Percentiles rank a stretch among this genome's conserved stretches.
Conservation (phyloP, 2,329 filamentous ascomycete species). For the Penicillium glabrum region DNA sequence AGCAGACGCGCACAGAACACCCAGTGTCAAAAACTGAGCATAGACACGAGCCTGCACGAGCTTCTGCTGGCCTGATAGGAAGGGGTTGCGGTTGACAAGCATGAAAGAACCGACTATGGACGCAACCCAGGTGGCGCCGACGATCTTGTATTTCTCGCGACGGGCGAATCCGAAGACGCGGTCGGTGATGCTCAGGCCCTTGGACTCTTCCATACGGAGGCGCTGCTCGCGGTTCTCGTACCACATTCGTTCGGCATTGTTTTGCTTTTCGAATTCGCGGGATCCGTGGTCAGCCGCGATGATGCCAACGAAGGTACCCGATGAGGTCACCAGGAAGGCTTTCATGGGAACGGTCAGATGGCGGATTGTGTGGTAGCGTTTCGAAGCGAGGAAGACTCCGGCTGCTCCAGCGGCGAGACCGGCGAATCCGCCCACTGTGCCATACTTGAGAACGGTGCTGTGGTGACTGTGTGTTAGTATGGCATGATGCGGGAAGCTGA, state of each 20-base stretch:
- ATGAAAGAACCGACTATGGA: conserved; percentile 74
- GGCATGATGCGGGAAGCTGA: conserved; percentile 5
- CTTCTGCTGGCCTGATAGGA: conserved; percentile 76
- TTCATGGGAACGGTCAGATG: conserved; percentile 85
- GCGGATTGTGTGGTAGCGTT: conserved; percentile 75
- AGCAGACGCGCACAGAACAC: conserved; percentile 77
- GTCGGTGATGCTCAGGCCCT: conserved; percentile 58
- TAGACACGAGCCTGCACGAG: conserved; percentile 93
- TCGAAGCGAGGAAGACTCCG: conserved; percentile 67
- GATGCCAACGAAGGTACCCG: conserved; percentile 83
- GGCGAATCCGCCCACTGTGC: conserved; percentile 67
- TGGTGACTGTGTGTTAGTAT: conserved; percentile 14
- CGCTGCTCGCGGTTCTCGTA: conserved; percentile 62
- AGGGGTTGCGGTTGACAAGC: conserved; percentile 74
- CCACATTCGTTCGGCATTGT: conserved; percentile 69
- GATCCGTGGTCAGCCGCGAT: conserved; percentile 76
- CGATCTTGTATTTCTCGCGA: conserved; percentile 82
- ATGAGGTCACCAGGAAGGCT: conserved; percentile 81
- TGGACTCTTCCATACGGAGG: conserved; percentile 54
- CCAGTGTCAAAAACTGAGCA: conserved; percentile 83
- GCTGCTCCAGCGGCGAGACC: conserved; percentile 67
- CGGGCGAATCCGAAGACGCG: conserved; percentile 71
- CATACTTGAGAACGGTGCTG: conserved; percentile 74
- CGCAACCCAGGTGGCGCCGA: conserved; percentile 77
- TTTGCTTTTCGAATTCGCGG: conserved; percentile 67